These are phyloP conservation scores for Rutstroemia sp. DNA, from an alignment of 2,329 filamentous ascomycete genomes.

Conservation along the genomic window DNA sequence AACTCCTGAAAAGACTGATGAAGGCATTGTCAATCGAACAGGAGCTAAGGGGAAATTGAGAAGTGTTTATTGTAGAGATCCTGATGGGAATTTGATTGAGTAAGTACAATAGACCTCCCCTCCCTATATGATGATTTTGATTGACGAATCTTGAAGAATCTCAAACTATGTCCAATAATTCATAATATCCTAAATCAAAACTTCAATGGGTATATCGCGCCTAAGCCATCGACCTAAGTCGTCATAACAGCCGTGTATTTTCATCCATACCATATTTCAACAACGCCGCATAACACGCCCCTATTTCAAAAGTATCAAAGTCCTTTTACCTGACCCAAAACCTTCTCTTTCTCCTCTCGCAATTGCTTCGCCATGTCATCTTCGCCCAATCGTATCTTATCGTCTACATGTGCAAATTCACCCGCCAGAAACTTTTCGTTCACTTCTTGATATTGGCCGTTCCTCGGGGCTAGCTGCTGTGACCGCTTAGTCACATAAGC, in stretches of 20 bases:
- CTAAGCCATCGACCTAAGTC: neutral
- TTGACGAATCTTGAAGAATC: conserved; percentile 10
- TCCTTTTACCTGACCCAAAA: conserved; percentile 10
- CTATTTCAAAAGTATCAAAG: neutral
- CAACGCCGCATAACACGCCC: neutral
- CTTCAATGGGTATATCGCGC: conserved; percentile 15
- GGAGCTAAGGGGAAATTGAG: conserved; percentile 47
- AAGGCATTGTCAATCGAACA: conserved; percentile 47
- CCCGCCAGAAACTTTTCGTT: conserved; percentile 36
- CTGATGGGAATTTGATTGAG: conserved; percentile 57
- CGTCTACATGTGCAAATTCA: conserved; percentile 33
- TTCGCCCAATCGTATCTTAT: conserved; percentile 34
- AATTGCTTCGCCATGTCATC: conserved; percentile 30
- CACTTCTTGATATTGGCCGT: conserved; percentile 19
- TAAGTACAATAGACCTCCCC: conserved; percentile 25
- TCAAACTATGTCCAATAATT: conserved; percentile 13
- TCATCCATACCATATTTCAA: neutral
- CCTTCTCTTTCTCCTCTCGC: conserved; percentile 24
- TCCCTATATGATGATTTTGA: neutral
- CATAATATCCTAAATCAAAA: neutral
- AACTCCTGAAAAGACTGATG: conserved; percentile 25
- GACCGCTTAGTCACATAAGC: neutral
- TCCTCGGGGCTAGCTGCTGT: neutral
- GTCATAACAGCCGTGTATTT: neutral
- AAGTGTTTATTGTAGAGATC: conserved; percentile 54